These are phyloP conservation scores for Eucalyptus guilfoylei DNA, from an alignment of 345 rosid species.

Conservation along the genomic window DNA sequence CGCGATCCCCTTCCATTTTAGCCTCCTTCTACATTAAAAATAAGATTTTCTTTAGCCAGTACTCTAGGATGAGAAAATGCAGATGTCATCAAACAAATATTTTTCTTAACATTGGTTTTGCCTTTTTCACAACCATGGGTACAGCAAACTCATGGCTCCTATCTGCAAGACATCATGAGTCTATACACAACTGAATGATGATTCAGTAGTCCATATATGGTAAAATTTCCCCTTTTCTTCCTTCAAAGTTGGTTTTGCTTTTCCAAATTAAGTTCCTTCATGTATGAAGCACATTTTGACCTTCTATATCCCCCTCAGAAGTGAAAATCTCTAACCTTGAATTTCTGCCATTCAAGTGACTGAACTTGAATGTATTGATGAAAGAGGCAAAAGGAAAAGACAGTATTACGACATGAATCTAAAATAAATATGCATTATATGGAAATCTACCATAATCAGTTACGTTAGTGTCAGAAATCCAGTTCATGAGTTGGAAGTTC, in stretches of 20 bases:
- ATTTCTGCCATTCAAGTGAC: background rate
- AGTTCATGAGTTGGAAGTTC: background rate
- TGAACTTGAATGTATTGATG: background rate
- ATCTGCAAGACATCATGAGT: background rate
- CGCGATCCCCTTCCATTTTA: background rate
- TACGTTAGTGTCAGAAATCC: background rate
- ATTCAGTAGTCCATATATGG: background rate
- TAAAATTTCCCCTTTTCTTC: background rate
- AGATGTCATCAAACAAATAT: background rate
- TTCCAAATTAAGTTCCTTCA: background rate
- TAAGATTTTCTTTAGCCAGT: background rate
- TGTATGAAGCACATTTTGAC: background rate
- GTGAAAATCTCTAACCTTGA: background rate
- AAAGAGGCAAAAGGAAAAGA: background rate
- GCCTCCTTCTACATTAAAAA: background rate
- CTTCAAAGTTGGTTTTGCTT: background rate
- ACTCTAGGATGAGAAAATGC: background rate
- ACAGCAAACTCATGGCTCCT: background rate
- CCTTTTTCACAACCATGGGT: background rate
- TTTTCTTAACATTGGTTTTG: background rate
- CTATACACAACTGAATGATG: background rate
- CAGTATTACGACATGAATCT: background rate
- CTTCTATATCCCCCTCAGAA: background rate
- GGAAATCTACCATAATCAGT: background rate
- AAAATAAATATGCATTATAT: background rate